A percentile compares a stretch with the other conserved stretches of the same genome.
Conservation (phyloP, 805 yeast genomes). For the Clavispora vitiphila region DNA sequence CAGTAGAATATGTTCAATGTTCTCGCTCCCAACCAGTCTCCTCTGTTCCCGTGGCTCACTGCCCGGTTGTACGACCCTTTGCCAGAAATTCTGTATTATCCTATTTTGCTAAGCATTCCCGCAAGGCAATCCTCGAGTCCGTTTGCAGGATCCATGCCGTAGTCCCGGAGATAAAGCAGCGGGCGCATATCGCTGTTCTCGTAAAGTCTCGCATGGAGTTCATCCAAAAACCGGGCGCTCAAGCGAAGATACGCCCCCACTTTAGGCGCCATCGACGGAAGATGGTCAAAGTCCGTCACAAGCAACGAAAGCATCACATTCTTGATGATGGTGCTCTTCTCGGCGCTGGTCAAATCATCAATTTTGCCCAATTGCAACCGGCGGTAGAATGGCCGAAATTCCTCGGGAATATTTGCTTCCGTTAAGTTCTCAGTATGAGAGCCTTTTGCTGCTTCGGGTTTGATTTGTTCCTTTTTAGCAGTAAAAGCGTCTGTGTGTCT, state of each 20-base stretch:
- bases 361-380: constrained; percentile 24
- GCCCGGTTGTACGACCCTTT: neutral
- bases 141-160: constrained; percentile 8
- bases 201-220: constrained; percentile 26
- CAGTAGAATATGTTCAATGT: too few relatives aligned
- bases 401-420: constrained; percentile 14
- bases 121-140: constrained; percentile 22
- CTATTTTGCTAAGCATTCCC: constrained; percentile 17
- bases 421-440: constrained; percentile 8
- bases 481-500: too few relatives aligned
- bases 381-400: constrained; percentile 22
- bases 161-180: constrained; percentile 22
- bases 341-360: constrained; percentile 24
- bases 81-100: neutral
- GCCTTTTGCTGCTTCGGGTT: too few relatives aligned
- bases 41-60: too few relatives aligned
- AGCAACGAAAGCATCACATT: constrained; percentile 30
- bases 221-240: constrained; percentile 26
- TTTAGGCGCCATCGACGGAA: constrained; percentile 23
- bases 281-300: constrained; percentile 25
- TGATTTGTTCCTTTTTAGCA: too few relatives aligned
- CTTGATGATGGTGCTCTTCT: constrained; percentile 29
- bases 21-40: too few relatives aligned
- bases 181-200: constrained; percentile 18
- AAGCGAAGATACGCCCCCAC: constrained; percentile 24